These are phyloP conservation scores for Carex myosuroides DNA, from an alignment of 176 grass and related monocot species.

Conservation along the genomic window DNA sequence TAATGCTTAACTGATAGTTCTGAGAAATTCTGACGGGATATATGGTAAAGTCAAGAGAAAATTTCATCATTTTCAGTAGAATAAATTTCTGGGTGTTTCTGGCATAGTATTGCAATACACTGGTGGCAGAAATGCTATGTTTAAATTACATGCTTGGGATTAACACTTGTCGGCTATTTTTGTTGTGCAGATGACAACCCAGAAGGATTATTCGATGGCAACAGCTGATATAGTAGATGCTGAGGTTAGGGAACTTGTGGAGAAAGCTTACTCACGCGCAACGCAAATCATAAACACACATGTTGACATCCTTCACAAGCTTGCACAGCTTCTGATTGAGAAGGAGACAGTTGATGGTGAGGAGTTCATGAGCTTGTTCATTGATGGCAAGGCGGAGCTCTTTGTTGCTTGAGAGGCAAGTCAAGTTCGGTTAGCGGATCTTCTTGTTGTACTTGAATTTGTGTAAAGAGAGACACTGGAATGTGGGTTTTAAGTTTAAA, in stretches of 20 bases:
- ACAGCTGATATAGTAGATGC: constrained; percentile 80
- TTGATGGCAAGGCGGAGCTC: constrained; percentile 81
- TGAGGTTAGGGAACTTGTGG: constrained; percentile 90
- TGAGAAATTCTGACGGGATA: background rate
- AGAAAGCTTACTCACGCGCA: constrained; percentile 64
- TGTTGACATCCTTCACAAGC: constrained; percentile 84
- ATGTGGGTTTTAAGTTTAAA: background rate
- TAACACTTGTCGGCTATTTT: background rate
- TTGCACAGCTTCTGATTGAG: constrained; percentile 86
- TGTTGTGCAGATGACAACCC: constrained; percentile 63
- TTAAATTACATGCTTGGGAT: background rate
- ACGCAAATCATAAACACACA: constrained; percentile 64
- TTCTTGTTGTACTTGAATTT: background rate
- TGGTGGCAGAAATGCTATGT: background rate
- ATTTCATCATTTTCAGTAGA: background rate
- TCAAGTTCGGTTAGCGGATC: background rate
- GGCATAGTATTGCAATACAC: background rate
- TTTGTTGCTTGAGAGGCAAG: constrained; percentile 44
- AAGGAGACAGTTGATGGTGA: constrained; percentile 95
- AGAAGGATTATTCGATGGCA: constrained; percentile 98
- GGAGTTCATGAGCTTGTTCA: constrained; percentile 98
- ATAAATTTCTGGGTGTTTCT: background rate
- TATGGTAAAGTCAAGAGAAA: background rate
- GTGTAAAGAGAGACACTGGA: background rate
- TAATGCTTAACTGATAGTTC: background rate